Conservation (phyloP, 495 filamentous ascomycete species). For the Paragyromitra xinjiangensis region DNA sequence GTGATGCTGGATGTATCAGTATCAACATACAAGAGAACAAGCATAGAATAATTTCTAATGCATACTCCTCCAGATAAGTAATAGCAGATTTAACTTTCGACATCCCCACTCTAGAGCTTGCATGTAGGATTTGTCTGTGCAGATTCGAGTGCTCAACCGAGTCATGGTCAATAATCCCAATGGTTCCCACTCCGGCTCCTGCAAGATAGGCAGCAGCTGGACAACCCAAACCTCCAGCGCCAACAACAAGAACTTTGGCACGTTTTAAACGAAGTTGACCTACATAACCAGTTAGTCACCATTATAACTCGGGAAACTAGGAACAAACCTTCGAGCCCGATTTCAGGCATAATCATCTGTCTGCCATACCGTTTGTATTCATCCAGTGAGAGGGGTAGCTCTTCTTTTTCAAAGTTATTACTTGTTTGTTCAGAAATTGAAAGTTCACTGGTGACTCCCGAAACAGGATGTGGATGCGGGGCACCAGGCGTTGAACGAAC, state of each 20-base stretch:
- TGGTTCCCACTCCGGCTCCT: conserved; percentile 81
- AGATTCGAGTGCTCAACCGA: conserved; percentile 88
- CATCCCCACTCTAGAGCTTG: conserved; percentile 73
- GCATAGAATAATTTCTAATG: conserved; percentile 7
- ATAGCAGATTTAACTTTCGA: conserved; percentile 83
- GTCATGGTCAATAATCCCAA: conserved; percentile 89
- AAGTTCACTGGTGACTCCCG: conserved; percentile 13
- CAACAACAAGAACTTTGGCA: conserved; percentile 80
- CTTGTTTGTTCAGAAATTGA: conserved; percentile 56
- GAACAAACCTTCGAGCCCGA: conserved; percentile 75
- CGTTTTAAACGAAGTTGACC: conserved; percentile 81
- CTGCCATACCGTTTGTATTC: conserved; percentile 89
- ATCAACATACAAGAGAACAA: not conserved
- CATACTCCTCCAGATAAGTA: conserved; percentile 70
- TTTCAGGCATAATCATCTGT: conserved; percentile 87
- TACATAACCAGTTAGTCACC: conserved; percentile 54
- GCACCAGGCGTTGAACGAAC: not conserved
- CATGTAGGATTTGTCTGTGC: conserved; percentile 89
- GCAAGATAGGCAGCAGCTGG: conserved; percentile 90
- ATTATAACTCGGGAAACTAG: conserved; percentile 6
- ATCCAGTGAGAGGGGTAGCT: conserved; percentile 63
- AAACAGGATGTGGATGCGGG: not conserved
- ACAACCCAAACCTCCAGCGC: conserved; percentile 90
- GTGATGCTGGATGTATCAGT: not conserved
- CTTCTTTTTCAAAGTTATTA: not conserved